Evolutionary conservation across 2,329 filamentous ascomycete genomes (phyloP).

Genomic region (Penicillium sp.): DNA sequence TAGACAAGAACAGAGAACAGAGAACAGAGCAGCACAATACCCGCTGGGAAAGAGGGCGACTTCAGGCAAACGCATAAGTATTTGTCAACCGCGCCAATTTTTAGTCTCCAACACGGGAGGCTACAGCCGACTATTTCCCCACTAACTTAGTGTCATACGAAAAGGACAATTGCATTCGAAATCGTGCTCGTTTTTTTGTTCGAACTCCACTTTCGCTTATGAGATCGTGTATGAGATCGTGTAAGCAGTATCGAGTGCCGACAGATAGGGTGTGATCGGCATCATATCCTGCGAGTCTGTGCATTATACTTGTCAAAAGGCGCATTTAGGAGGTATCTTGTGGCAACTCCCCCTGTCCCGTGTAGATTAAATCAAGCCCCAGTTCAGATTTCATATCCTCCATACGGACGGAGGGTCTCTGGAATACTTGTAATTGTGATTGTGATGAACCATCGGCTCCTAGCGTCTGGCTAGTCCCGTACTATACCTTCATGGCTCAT

Average conservation of each 20-base stretch:
- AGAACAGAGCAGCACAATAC: too few relatives aligned
- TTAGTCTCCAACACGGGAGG: not conserved
- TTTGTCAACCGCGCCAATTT: not conserved
- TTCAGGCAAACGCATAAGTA: not conserved
- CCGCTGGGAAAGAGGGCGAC: too few relatives aligned
- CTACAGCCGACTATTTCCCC: constrained; percentile 1
- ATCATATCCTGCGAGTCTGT: too few relatives aligned
- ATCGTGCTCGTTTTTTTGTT: not conserved
- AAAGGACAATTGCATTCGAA: constrained; percentile 10
- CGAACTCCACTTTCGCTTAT: not conserved
- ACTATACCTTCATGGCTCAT: not conserved
- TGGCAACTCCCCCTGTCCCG: too few relatives aligned
- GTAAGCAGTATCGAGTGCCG: too few relatives aligned
- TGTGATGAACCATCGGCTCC: not conserved
- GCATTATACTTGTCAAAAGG: too few relatives aligned
- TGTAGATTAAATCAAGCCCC: too few relatives aligned
- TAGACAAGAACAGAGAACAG: too few relatives aligned
- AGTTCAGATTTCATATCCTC: too few relatives aligned
- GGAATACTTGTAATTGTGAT: not conserved
- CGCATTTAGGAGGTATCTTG: too few relatives aligned
- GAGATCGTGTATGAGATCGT: not conserved
- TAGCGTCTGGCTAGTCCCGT: not conserved
- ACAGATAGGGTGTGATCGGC: too few relatives aligned
- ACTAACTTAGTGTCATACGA: not conserved
- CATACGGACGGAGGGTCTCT: not conserved